phyloP scores from a whole-genome alignment of 805 yeast genomes.

The Candida lessepsii region DNA sequence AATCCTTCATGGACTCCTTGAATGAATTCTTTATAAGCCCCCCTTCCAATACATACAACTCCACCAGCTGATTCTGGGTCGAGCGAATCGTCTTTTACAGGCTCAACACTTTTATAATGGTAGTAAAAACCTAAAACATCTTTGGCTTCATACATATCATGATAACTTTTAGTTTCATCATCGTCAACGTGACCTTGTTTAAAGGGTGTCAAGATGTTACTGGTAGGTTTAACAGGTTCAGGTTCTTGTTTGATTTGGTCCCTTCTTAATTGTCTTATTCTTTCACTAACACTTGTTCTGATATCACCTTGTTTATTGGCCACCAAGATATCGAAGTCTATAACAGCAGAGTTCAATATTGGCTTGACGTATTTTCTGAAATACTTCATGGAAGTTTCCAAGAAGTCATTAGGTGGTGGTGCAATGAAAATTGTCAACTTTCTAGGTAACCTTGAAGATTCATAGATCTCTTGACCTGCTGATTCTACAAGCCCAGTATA shows the following conservation, averaged over 20 bases:
- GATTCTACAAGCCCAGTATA: constrained; percentile 63
- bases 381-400: constrained; percentile 69
- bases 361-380: constrained; percentile 86
- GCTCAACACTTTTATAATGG: constrained; percentile 25
- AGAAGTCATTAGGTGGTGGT: constrained; percentile 94
- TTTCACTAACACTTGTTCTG: constrained; percentile 76
- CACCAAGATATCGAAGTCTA: constrained; percentile 75
- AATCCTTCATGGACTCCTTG: constrained; percentile 93
- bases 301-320: constrained; percentile 90
- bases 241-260: constrained; percentile 19
- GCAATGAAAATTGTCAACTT: constrained; percentile 81
- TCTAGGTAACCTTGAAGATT: constrained; percentile 58
- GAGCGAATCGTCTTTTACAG: constrained; percentile 47
- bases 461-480: constrained; percentile 46
- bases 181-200: constrained; percentile 14
- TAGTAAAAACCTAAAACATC: constrained; percentile 61
- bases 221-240: constrained; percentile 7
- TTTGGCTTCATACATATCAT: constrained; percentile 38
- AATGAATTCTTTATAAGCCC: constrained; percentile 90
- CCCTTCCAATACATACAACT: constrained; percentile 88
- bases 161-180: constrained; percentile 17
- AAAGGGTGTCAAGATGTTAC: constrained; percentile 2
- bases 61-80: constrained; percentile 68
- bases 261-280: constrained; percentile 67
- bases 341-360: constrained; percentile 73